Base-by-base conservation (phyloP, 495 filamentous ascomycete genomes). In the Penicillium angulare region DNA sequence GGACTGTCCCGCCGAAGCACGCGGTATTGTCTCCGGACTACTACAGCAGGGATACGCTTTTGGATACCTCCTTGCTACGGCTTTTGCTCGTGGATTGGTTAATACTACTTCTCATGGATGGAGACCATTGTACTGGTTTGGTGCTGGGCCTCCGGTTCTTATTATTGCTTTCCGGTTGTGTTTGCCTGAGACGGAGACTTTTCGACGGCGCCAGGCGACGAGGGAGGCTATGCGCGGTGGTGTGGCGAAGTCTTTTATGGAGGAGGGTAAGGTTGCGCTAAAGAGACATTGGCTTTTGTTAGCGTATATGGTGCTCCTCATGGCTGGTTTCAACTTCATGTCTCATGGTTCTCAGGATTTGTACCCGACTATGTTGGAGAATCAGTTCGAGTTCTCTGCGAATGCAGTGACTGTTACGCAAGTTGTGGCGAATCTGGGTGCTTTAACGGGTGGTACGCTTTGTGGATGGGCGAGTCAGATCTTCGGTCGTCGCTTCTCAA, bases 311-410 rank as follows among this genome's bases (percentile, higher is more conserved):
- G 88, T 95, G 16, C 67, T 93, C 16, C 74, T 95, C 13, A 93
- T 93, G 90, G 83, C 89, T 6, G 89, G 89, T 1, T 92, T 95
- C 77, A 95, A 93, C 66, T 93, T 92, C 67, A 89, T 92, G 88
- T 90, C 88, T 18, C 91, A 96, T 61, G 91, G 91, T 52, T 91
- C 87, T 4, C 91, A 96, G 66, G 91, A 96, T 68, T 72, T 95
- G 16, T 96, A 95, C 63, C 91, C 91, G 0, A 92, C 88, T 10
- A 84, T 96, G 82, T 66, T 96, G 10, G 62, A 80, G 43, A 86
- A 84, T 59, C 87, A 96, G 67, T 92, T 86, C 71, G 72, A 73
- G 46, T 93, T 95, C 71, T 77, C 72, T 10, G 44, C 79, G 47
- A 77, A 91, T 61, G 79, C 79, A 23, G 85, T 95, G 5, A 93